Evolutionary conservation across 192 early-diverging fungal genomes (phyloP).

Genomic region (Diversispora epigaea): DNA sequence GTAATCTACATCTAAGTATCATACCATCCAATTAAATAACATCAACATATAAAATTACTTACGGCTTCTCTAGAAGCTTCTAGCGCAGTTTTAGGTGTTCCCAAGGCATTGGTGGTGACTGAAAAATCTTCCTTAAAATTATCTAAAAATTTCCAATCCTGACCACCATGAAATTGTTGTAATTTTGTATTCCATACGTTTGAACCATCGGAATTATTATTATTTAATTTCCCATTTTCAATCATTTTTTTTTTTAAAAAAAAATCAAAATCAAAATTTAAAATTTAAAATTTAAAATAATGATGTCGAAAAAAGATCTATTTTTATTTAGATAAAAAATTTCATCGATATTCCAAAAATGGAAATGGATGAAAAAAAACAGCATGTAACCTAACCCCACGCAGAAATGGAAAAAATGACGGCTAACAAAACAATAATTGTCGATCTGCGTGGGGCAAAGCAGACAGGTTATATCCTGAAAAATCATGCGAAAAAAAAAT

Average conservation of each 20-base stretch:
- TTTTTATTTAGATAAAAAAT: too few relatives aligned
- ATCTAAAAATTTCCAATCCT: conserved; percentile 75
- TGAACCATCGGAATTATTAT: not conserved
- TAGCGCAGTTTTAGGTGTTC: conserved; percentile 73
- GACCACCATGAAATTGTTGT: conserved; percentile 88
- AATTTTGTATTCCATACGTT: conserved; percentile 80
- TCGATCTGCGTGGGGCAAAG: too few relatives aligned
- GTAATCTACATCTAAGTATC: not conserved
- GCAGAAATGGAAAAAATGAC: too few relatives aligned
- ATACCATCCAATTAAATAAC: not conserved
- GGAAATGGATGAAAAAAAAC: too few relatives aligned
- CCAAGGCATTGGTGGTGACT: conserved; percentile 87
- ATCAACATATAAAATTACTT: conserved; percentile 33
- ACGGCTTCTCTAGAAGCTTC: conserved; percentile 72
- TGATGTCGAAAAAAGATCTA: too few relatives aligned
- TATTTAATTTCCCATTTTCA: not conserved
- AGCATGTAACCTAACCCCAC: too few relatives aligned
- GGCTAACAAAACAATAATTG: too few relatives aligned
- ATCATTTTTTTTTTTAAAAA: not conserved
- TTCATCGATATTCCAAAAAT: too few relatives aligned
- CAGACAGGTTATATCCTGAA: too few relatives aligned
- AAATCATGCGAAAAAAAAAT: too few relatives aligned
- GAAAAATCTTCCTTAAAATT: conserved; percentile 93
- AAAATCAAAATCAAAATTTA: too few relatives aligned
- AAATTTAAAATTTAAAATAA: too few relatives aligned